These are phyloP conservation scores for Neoboletus brunneissimus DNA, from an alignment of 768 basidiomycete species.

Conservation along the genomic window DNA sequence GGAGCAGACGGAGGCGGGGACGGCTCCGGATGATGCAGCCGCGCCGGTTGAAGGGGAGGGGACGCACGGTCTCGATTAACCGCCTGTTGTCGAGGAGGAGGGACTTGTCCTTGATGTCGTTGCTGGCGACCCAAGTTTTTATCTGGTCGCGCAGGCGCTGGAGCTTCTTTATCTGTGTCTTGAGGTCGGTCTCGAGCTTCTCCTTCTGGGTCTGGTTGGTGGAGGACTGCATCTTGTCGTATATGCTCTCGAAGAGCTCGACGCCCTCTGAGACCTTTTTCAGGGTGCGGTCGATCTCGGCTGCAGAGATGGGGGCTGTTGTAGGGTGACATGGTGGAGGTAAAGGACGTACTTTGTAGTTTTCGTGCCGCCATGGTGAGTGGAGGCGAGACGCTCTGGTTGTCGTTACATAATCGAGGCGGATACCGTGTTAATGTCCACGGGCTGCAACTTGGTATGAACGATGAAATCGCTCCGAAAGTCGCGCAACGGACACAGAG, in stretches of 20 bases:
- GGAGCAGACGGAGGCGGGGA: constrained; percentile 11
- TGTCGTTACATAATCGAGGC: constrained; percentile 24
- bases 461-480: constrained; percentile 85
- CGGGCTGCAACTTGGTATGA: too few relatives aligned
- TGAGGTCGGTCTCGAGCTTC: constrained; percentile 92
- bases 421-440: too few relatives aligned
- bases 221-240: constrained; percentile 96
- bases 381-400: neutral
- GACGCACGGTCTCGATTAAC: constrained; percentile 92
- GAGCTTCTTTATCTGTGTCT: constrained; percentile 98
- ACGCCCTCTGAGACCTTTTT: constrained; percentile 97
- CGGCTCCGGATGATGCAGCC: neutral
- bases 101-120: constrained; percentile 99
- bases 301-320: constrained; percentile 42
- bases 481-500: constrained; percentile 57
- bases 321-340: neutral
- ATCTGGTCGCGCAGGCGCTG: constrained; percentile 84
- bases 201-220: constrained; percentile 98
- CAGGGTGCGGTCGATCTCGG: constrained; percentile 97
- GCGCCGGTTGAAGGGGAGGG: neutral
- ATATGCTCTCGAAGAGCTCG: constrained; percentile 91
- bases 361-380: constrained; percentile 82
- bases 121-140: constrained; percentile 94
- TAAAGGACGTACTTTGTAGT: constrained; percentile 65
- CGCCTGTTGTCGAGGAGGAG: constrained; percentile 88